Evolutionary conservation across 306 rosid genomes (phyloP).

Genomic region (Pyrus pyrifolia): DNA sequence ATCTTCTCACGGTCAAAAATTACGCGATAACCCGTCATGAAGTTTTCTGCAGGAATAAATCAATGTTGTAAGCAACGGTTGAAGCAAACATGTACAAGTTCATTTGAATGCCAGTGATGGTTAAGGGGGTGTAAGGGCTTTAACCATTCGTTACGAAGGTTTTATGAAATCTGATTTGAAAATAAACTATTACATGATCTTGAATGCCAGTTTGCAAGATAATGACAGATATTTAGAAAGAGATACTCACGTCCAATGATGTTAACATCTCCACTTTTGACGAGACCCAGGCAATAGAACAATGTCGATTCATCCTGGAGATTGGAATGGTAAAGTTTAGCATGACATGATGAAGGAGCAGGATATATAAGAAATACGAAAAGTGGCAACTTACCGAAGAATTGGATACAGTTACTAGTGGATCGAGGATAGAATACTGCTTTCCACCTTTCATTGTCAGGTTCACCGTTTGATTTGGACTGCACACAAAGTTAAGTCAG

Average conservation of each 20-base stretch:
- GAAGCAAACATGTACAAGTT: background rate
- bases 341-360: background rate
- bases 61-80: background rate
- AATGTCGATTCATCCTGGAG: conserved; percentile 25
- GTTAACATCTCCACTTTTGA: conserved; percentile 52
- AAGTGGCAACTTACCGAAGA: conserved; percentile 21
- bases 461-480: conserved; percentile 43
- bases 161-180: too few relatives aligned
- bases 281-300: conserved; percentile 45
- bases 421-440: conserved; percentile 28
- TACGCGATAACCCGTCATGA: conserved; percentile 85
- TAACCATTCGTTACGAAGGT: too few relatives aligned
- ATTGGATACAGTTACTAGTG: conserved; percentile 1
- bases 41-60: conserved; percentile 64
- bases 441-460: conserved; percentile 79
- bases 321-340: conserved; percentile 18
- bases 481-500: conserved; percentile 36
- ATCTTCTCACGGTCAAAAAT: conserved; percentile 70
- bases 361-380: conserved; percentile 3
- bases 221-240: background rate
- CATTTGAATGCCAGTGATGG: background rate
- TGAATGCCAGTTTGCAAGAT: background rate
- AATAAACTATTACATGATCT: background rate
- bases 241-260: conserved; percentile 86
- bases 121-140: background rate